Conservation (phyloP, 2,329 filamentous ascomycete species). For the Capronia coronata region DNA sequence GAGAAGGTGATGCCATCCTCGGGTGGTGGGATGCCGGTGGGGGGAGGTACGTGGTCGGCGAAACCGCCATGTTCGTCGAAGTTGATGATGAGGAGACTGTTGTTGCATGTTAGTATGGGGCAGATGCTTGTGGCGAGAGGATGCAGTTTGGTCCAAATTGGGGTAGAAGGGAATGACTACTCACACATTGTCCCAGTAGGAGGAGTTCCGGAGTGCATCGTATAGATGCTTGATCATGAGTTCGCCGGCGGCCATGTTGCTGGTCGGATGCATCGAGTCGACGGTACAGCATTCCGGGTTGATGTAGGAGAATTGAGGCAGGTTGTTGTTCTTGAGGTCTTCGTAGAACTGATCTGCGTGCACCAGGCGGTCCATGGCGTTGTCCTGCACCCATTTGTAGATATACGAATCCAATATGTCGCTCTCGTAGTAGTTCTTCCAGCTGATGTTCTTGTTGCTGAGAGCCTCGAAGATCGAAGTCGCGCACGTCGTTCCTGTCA, state of each 20-base stretch:
- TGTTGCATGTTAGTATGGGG: too few relatives aligned
- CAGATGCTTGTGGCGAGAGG: too few relatives aligned
- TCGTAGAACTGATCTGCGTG: conserved; percentile 50
- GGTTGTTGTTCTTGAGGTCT: conserved; percentile 56
- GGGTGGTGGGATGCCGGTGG: conserved; percentile 12
- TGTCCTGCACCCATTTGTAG: conserved; percentile 23
- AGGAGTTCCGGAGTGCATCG: conserved; percentile 14
- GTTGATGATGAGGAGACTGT: conserved; percentile 18
- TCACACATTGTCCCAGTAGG: conserved; percentile 21
- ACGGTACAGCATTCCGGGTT: conserved; percentile 33
- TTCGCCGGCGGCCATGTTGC: conserved; percentile 22
- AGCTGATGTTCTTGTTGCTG: conserved; percentile 17
- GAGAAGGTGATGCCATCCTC: conserved; percentile 18
- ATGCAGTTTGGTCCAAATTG: too few relatives aligned
- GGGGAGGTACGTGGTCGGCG: conserved; percentile 22
- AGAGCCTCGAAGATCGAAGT: conserved; percentile 18
- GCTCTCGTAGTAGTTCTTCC: conserved; percentile 23
- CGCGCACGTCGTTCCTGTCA: conserved; percentile 11
- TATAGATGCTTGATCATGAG: conserved; percentile 21
- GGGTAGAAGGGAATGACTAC: not conserved
- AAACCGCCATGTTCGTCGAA: conserved; percentile 22
- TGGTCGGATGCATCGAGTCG: conserved; percentile 21
- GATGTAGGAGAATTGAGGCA: conserved; percentile 62
- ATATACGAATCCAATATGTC: conserved; percentile 20
- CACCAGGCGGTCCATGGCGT: conserved; percentile 17